Evolutionary conservation across 495 filamentous ascomycete genomes (phyloP).

Genomic region (Hypoxylon perforatum): DNA sequence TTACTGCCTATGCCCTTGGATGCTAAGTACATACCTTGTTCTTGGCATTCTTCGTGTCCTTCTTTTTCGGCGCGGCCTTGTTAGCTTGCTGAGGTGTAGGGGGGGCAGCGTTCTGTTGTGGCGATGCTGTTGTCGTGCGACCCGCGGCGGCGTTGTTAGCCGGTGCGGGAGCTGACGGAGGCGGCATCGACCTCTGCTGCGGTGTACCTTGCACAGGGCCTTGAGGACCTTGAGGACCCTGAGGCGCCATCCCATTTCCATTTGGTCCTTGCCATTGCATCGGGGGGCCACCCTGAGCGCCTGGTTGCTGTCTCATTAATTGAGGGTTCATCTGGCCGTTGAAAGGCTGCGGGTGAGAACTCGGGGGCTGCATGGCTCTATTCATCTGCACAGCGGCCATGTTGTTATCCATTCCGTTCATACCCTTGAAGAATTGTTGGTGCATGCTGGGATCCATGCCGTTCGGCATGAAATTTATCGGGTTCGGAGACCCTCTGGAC

Average conservation of each 20-base stretch:
- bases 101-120: slow-evolving; percentile 77
- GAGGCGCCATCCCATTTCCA: slow-evolving; percentile 70
- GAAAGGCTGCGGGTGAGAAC: slow-evolving; percentile 80
- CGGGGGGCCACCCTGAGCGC: slow-evolving; percentile 49
- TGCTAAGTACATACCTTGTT: slow-evolving; percentile 75
- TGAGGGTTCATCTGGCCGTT: slow-evolving; percentile 73
- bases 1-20: slow-evolving; percentile 1
- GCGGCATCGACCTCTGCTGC: slow-evolving; percentile 85
- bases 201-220: slow-evolving; percentile 75
- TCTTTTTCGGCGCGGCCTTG: slow-evolving; percentile 89
- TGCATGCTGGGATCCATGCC: slow-evolving; percentile 76
- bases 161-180: slow-evolving; percentile 81
- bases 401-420: slow-evolving; percentile 64
- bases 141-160: slow-evolving; percentile 59
- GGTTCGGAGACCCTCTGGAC: slow-evolving; percentile 82
- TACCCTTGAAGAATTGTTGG: slow-evolving; percentile 63
- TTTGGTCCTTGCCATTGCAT: slow-evolving; percentile 71
- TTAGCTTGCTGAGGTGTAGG: slow-evolving; percentile 84
- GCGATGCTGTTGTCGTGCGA: slow-evolving; percentile 80
- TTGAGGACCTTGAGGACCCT: slow-evolving; percentile 62
- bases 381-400: slow-evolving; percentile 67
- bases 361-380: slow-evolving; percentile 86
- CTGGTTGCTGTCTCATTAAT: slow-evolving; percentile 52
- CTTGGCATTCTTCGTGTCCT: slow-evolving; percentile 73
- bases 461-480: slow-evolving; percentile 77